A percentile compares a stretch with the other conserved stretches of the same genome.
Evolutionary conservation across 306 rosid genomes (phyloP).

Genomic region (Mimosa bimucronata): DNA sequence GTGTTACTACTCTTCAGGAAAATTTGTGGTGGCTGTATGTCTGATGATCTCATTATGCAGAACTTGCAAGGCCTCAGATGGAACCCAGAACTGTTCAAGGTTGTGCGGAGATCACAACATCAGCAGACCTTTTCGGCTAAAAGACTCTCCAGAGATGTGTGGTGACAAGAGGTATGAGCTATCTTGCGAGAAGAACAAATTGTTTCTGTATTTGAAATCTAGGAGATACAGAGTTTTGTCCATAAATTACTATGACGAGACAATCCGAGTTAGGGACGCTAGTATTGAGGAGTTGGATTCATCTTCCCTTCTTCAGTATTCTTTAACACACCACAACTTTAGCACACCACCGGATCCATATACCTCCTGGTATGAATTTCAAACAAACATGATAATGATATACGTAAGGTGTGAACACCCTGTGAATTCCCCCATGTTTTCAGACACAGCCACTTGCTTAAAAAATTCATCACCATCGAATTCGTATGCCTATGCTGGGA

Average conservation of each 20-base stretch:
- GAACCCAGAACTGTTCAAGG: not conserved
- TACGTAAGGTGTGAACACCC: no score
- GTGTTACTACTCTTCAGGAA: not conserved
- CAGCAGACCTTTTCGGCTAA: not conserved
- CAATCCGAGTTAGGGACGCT: not conserved
- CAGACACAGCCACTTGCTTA: not conserved
- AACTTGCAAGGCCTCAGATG: not conserved
- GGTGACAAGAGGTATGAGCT: not conserved
- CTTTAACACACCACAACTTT: not conserved
- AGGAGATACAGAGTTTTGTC: not conserved
- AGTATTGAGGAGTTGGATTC: not conserved
- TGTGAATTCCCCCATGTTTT: not conserved
- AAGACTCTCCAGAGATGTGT: not conserved
- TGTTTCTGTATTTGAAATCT: not conserved
- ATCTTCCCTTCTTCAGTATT: not conserved
- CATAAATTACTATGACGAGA: not conserved
- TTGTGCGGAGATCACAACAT: conserved; percentile 11
- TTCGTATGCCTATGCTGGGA: not conserved
- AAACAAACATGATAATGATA: no score
- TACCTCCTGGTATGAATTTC: no score
- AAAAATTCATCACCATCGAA: not conserved
- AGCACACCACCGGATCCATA: no score
- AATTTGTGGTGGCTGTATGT: not conserved
- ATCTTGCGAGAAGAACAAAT: not conserved
- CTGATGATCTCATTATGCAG: not conserved